These are phyloP conservation scores for Spathaspora arborariae DNA, from an alignment of 805 yeast species.

Conservation along the genomic window DNA sequence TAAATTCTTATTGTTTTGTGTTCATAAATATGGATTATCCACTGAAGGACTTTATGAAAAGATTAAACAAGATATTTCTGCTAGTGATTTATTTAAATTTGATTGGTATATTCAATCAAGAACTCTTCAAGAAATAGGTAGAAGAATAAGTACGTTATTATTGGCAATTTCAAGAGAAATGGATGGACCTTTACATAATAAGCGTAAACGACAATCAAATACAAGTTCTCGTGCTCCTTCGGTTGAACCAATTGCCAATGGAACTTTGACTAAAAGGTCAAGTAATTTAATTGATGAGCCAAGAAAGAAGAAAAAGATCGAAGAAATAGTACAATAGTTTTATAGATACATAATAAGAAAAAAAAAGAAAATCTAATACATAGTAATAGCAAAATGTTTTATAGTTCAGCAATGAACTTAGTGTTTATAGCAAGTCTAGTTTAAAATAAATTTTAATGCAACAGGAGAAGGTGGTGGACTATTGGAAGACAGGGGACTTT, in stretches of 20 bases:
- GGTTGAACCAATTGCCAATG: conserved; percentile 23
- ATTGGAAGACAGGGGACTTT: background rate
- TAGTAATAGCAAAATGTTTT: conserved; percentile 1
- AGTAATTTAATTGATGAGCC: background rate
- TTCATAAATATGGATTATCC: conserved; percentile 62
- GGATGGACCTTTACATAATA: conserved; percentile 56
- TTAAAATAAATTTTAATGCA: background rate
- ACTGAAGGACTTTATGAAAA: conserved; percentile 57
- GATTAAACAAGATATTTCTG: conserved; percentile 59
- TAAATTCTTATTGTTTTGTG: conserved; percentile 57
- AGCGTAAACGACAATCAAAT: conserved; percentile 31
- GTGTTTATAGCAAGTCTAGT: background rate
- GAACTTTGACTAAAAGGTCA: background rate
- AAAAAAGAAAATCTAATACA: background rate
- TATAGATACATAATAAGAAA: background rate
- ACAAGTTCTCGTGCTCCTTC: conserved; percentile 33
- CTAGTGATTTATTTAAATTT: conserved; percentile 59
- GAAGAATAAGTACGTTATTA: conserved; percentile 65
- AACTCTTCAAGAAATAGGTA: conserved; percentile 65
- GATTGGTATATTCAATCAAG: conserved; percentile 74
- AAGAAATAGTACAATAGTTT: conserved; percentile 1
- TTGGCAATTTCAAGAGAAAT: conserved; percentile 67
- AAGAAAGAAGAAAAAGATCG: background rate
- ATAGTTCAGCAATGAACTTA: too few species aligned
- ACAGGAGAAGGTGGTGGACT: background rate